Conservation (phyloP, 1,284 basidiomycete genomes). For the Entoloma clypeatum region DNA sequence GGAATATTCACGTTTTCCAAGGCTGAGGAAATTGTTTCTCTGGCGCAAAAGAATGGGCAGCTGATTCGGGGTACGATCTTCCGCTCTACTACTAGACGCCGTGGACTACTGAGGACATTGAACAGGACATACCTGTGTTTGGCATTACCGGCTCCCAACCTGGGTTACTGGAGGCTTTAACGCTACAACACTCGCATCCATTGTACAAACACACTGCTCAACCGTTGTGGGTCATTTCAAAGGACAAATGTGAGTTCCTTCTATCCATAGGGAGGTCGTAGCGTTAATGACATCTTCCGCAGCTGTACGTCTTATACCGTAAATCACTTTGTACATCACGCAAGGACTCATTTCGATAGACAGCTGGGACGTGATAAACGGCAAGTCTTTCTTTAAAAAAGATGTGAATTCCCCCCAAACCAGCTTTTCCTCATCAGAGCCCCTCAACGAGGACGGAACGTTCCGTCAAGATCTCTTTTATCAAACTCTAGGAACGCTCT, state of each 20-base stretch:
- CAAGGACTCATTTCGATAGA: constrained; percentile 3
- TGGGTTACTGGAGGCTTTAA: constrained; percentile 49
- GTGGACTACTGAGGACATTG: constrained; percentile 8
- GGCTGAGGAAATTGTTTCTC: constrained; percentile 43
- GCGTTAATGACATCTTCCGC: not conserved
- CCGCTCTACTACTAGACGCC: not conserved
- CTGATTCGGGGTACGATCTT: constrained; percentile 33
- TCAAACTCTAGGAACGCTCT: constrained; percentile 34
- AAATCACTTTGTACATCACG: not conserved
- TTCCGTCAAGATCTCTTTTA: constrained; percentile 40
- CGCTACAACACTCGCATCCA: constrained; percentile 38
- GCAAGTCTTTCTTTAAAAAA: too few species aligned
- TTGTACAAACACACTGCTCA: constrained; percentile 44
- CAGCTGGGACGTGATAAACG: too few species aligned
- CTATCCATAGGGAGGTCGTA: constrained; percentile 5
- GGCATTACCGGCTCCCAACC: constrained; percentile 51
- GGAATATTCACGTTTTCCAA: constrained; percentile 44
- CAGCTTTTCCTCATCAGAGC: constrained; percentile 30
- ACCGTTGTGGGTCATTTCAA: constrained; percentile 47
- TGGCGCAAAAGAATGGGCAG: constrained; percentile 42
- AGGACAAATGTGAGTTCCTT: constrained; percentile 42
- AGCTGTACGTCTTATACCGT: constrained; percentile 21
- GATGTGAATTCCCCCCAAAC: not conserved
- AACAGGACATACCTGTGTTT: constrained; percentile 48
- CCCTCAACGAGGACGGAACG: constrained; percentile 58